These are phyloP conservation scores for Saccharomyces hybrid DNA, from an alignment of 1,139 yeast species.

Conservation along the genomic window DNA sequence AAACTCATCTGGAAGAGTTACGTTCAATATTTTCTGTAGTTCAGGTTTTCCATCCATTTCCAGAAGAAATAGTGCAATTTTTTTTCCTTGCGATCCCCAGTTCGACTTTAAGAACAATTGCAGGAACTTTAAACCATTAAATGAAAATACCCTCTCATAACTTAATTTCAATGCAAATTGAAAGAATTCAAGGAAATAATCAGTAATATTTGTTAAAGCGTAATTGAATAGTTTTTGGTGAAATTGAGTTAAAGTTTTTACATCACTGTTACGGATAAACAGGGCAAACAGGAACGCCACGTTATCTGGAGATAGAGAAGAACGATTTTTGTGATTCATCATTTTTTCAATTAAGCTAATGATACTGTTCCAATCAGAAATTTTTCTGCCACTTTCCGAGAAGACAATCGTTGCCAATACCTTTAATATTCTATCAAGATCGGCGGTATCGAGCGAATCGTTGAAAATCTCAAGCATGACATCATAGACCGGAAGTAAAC, in stretches of 20 bases:
- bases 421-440: slow-evolving; percentile 20
- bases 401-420: slow-evolving; percentile 42
- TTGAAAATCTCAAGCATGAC: slow-evolving; percentile 30
- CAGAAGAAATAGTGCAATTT: slow-evolving; percentile 42
- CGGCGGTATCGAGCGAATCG: background rate
- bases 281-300: slow-evolving; percentile 37
- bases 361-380: slow-evolving; percentile 35
- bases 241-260: slow-evolving; percentile 40
- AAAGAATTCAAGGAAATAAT: slow-evolving; percentile 41
- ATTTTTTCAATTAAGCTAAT: slow-evolving; percentile 11
- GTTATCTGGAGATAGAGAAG: slow-evolving; percentile 21
- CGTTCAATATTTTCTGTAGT: slow-evolving; percentile 10
- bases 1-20: slow-evolving; percentile 19
- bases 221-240: slow-evolving; percentile 41
- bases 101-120: slow-evolving; percentile 43
- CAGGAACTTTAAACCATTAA: slow-evolving; percentile 40
- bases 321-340: slow-evolving; percentile 6
- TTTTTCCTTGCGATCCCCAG: slow-evolving; percentile 32
- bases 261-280: slow-evolving; percentile 52
- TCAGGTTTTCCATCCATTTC: slow-evolving; percentile 27
- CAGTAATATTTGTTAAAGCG: slow-evolving; percentile 33
- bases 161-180: slow-evolving; percentile 41
- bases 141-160: slow-evolving; percentile 40
- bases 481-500: slow-evolving; percentile 43
- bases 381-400: slow-evolving; percentile 63